These are phyloP conservation scores for Diaporthe sp. DNA, from an alignment of 2,329 filamentous ascomycete species.

Conservation along the genomic window DNA sequence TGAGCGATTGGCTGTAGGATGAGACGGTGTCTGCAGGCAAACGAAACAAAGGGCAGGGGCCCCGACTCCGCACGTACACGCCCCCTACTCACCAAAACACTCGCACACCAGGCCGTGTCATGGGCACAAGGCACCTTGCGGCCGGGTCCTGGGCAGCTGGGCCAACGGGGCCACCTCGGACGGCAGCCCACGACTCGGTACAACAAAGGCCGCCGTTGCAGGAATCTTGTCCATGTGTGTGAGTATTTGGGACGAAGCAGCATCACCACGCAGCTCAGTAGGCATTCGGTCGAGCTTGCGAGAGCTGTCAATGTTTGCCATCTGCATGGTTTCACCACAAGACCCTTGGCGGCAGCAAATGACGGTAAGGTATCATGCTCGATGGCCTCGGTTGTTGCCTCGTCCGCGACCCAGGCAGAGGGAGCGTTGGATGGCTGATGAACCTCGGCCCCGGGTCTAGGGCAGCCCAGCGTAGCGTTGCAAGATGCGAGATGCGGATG, in stretches of 20 bases:
- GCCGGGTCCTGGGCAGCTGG: slow-evolving; percentile 11
- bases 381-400: slow-evolving; percentile 6
- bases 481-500: neutral
- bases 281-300: slow-evolving; percentile 19
- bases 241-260: slow-evolving; percentile 18
- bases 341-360: slow-evolving; percentile 19
- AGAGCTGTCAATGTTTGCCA: slow-evolving; percentile 4
- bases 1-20: slow-evolving; percentile 33
- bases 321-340: slow-evolving; percentile 22
- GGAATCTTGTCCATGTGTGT: slow-evolving; percentile 18
- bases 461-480: slow-evolving; percentile 16
- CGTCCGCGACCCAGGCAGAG: slow-evolving; percentile 3
- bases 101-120: neutral
- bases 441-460: neutral
- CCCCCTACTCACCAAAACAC: neutral
- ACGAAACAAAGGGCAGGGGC: slow-evolving; percentile 28
- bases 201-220: slow-evolving; percentile 8
- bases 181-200: slow-evolving; percentile 15
- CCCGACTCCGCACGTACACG: neutral
- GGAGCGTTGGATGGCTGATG: neutral
- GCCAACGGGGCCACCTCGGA: neutral
- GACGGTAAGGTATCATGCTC: slow-evolving; percentile 7
- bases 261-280: neutral
- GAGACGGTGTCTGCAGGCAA: slow-evolving; percentile 30
- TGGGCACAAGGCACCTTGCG: neutral